Evolutionary conservation across 192 early-diverging fungal species (phyloP), one percentile per base, ranked within the genome.

Genomic region (Entomortierella parvispora): DNA sequence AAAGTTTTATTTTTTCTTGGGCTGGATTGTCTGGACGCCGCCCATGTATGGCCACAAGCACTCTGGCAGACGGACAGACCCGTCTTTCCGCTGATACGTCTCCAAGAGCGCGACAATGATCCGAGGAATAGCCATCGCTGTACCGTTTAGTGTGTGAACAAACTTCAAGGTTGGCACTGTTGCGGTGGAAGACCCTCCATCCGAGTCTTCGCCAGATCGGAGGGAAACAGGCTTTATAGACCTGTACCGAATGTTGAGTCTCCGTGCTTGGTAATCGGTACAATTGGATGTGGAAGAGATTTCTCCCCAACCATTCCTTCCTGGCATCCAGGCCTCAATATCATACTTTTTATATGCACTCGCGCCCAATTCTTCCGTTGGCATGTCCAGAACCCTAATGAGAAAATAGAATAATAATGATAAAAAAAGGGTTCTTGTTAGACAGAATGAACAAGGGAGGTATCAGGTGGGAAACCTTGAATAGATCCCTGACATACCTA

Each of bases 321-420:
- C 96, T 7, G 96, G 95, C 94, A 98, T 97, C 96, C 96, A 98
- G 29, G 94, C 95, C 77, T 98, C 96, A 60, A 98, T 94, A 58
- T 98, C 96, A 59, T 90, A 93, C 49, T 98, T 98, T 32, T 90
- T 86, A 79, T 91, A 93, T 0, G 96, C 95, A 47, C 91, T 93
- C 11, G 94, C 95, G 33, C 96, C 96, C 40, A 98, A 78, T 82
- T 98, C 96, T 34, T 93, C 83, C 1, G 93, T 94, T 15, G 96
- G 93, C 96, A 98, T 98, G 68, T 95, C 90, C 45, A 98, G 76
- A 9, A 96, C 86, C 55, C 90, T 88, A 26, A n/a, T n/a, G n/a
- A n/a, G n/a, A n/a, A n/a, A n/a, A n/a, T n/a, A n/a, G 18, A 33
- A 11, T 28, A 4, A 3, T n/a, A 4, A 64, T 2, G 5, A 31